These are phyloP conservation scores for Colletotrichum australisinense DNA, from an alignment of 2,329 filamentous ascomycete species.

Conservation along the genomic window DNA sequence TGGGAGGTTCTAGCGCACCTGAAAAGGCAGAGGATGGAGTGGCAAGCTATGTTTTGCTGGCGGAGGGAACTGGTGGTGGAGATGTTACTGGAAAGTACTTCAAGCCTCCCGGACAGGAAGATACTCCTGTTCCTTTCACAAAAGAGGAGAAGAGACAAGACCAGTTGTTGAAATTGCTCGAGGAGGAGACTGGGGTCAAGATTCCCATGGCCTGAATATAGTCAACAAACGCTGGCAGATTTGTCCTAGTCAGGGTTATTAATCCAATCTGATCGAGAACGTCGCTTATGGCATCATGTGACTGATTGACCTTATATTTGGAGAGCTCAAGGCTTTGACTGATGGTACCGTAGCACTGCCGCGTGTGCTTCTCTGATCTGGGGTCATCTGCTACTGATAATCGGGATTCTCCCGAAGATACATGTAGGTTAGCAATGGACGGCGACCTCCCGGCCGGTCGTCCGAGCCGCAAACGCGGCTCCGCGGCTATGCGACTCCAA, in stretches of 20 bases:
- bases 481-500: not conserved
- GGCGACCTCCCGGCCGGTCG: not conserved
- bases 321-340: not conserved
- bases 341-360: not conserved
- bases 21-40: slow-evolving; percentile 59
- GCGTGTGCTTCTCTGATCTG: too few relatives aligned
- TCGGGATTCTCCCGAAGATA: not conserved
- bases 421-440: not conserved
- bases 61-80: slow-evolving; percentile 50
- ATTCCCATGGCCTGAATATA: not conserved
- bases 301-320: not conserved
- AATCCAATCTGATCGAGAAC: not conserved
- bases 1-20: slow-evolving; percentile 60
- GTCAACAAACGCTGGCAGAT: not conserved
- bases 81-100: slow-evolving; percentile 53
- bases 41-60: slow-evolving; percentile 59
- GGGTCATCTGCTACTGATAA: not conserved
- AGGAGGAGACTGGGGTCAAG: slow-evolving; percentile 40
- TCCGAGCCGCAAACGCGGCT: not conserved
- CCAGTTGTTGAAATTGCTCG: slow-evolving; percentile 50
- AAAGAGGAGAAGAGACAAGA: slow-evolving; percentile 56
- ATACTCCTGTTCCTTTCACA: slow-evolving; percentile 42
- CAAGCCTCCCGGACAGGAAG: slow-evolving; percentile 43
- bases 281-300: not conserved
- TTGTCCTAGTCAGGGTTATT: too few relatives aligned